phyloP scores from a whole-genome alignment of 176 grass and related monocot genomes.

The Zea mays region Zm-B73-REFERENCE-NAM-5.0 NC_050097.1:229343001-229343500 shows the following conservation, averaged over 20 bases:
- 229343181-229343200: conserved; percentile 59
- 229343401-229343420: not conserved
- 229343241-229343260: conserved; percentile 49
- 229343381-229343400: not conserved
- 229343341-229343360: conserved; percentile 8
- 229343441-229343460: too few species aligned
- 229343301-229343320: conserved; percentile 20
- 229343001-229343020: not conserved
- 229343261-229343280: conserved; percentile 54
- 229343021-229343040: not conserved
- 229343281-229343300: conserved; percentile 34
- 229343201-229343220: conserved; percentile 54
- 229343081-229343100: conserved; percentile 26
- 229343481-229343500: too few species aligned
- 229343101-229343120: not conserved
- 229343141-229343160: not conserved
- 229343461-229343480: too few species aligned
- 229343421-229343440: too few species aligned
- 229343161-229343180: conserved; percentile 23
- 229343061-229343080: not conserved
- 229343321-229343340: conserved; percentile 21
- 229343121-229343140: too few species aligned
- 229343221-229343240: conserved; percentile 49
- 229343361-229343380: not conserved
- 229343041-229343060: too few species aligned